Conservation (phyloP, 495 filamentous ascomycete species). For the Daldinia vernicosa region DNA sequence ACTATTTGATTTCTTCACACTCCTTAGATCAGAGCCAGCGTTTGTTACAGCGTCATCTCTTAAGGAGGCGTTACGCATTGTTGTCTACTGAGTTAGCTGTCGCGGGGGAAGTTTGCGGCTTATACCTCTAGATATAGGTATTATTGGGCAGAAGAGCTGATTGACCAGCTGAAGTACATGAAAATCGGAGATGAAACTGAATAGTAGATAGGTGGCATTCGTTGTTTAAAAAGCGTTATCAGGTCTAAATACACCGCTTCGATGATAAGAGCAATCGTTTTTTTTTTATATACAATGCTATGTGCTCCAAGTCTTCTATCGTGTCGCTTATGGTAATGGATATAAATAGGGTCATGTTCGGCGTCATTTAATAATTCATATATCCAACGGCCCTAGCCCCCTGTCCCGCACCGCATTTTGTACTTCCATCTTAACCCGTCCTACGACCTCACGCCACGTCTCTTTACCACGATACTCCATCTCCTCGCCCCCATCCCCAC, state of each 20-base stretch:
- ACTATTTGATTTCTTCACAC: background rate
- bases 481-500: constrained; percentile 30
- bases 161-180: background rate
- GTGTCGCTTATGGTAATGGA: background rate
- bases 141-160: background rate
- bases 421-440: constrained; percentile 64
- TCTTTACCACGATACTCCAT: constrained; percentile 38
- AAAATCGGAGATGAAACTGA: background rate
- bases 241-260: constrained; percentile 13
- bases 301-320: background rate
- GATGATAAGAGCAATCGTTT: background rate
- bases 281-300: background rate
- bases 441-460: constrained; percentile 61
- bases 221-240: constrained; percentile 16
- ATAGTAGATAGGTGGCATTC: constrained; percentile 26
- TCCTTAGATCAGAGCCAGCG: background rate
- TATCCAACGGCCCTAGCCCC: constrained; percentile 70
- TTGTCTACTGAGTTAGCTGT: background rate
- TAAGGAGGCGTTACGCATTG: background rate
- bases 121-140: background rate
- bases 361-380: constrained; percentile 34
- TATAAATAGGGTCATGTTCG: background rate
- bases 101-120: background rate
- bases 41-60: background rate
- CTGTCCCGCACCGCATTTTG: constrained; percentile 67